These are phyloP conservation scores for Xylaria bambusicola DNA, from an alignment of 495 filamentous ascomycete species.

Conservation along the genomic window DNA sequence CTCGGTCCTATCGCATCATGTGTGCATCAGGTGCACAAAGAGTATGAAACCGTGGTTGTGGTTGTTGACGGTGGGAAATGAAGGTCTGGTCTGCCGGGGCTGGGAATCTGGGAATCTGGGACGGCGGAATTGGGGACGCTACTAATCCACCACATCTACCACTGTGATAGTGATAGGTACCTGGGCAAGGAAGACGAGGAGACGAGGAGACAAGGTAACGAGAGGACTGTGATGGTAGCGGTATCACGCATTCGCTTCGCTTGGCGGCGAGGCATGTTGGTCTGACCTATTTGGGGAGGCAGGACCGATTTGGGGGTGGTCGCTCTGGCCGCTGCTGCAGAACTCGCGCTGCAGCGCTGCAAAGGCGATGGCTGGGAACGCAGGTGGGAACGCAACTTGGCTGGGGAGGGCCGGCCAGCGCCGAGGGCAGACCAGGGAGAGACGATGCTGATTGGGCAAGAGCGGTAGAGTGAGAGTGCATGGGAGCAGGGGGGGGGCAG, in stretches of 20 bases:
- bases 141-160: too few relatives aligned
- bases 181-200: too few relatives aligned
- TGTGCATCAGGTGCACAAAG: slow-evolving; percentile 1
- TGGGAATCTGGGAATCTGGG: slow-evolving; percentile 2
- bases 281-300: slow-evolving; percentile 14
- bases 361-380: slow-evolving; percentile 15
- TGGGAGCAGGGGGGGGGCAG: too few relatives aligned
- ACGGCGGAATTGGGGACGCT: slow-evolving; percentile 3
- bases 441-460: slow-evolving; percentile 3
- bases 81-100: slow-evolving; percentile 8
- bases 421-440: too few relatives aligned
- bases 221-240: background rate
- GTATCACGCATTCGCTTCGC: slow-evolving; percentile 5
- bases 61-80: slow-evolving; percentile 7
- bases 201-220: too few relatives aligned
- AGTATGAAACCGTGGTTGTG: slow-evolving; percentile 8
- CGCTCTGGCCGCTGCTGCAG: background rate
- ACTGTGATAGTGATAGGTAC: too few relatives aligned
- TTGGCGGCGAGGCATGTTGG: slow-evolving; percentile 9
- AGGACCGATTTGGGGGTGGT: slow-evolving; percentile 1
- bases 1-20: slow-evolving; percentile 12
- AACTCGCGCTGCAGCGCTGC: background rate
- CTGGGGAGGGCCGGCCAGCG: too few relatives aligned
- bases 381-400: too few relatives aligned
- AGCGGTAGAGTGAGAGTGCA: background rate